Evolutionary conservation across 495 filamentous ascomycete species (phyloP).

Genomic region (Thermochaetoides thermophila): DNA sequence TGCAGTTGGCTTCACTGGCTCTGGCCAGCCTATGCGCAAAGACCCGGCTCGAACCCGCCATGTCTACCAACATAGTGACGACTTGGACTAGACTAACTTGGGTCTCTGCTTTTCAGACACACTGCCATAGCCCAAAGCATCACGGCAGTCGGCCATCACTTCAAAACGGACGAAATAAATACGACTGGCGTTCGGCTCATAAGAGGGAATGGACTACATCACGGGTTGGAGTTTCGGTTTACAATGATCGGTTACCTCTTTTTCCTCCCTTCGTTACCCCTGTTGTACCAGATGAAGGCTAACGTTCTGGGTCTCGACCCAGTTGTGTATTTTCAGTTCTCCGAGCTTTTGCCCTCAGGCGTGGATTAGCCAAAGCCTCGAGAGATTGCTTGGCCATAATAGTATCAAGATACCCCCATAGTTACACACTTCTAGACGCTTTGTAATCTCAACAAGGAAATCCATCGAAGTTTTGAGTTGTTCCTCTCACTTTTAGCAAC

Average conservation of each 20-base stretch:
- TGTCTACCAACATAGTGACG: slow-evolving; percentile 70
- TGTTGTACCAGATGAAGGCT: slow-evolving; percentile 7
- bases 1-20: slow-evolving; percentile 87
- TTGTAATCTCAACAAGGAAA: no score
- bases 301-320: slow-evolving; percentile 6
- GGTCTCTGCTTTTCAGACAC: slow-evolving; percentile 12
- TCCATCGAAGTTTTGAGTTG: no score
- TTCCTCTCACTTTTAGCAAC: no score
- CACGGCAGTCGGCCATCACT: background rate
- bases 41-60: slow-evolving; percentile 71
- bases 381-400: no score
- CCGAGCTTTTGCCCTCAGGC: background rate
- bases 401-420: no score
- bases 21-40: slow-evolving; percentile 86
- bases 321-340: background rate
- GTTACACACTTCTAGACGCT: no score
- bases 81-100: slow-evolving; percentile 42
- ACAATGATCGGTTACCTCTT: background rate
- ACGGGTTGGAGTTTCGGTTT: background rate
- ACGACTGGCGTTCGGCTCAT: background rate
- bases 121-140: background rate
- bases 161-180: background rate
- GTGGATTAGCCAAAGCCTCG: no score
- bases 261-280: background rate
- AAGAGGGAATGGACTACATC: background rate